Evolutionary conservation across 495 filamentous ascomycete genomes (phyloP).

Genomic region (Talaromyces wortmannii): DNA sequence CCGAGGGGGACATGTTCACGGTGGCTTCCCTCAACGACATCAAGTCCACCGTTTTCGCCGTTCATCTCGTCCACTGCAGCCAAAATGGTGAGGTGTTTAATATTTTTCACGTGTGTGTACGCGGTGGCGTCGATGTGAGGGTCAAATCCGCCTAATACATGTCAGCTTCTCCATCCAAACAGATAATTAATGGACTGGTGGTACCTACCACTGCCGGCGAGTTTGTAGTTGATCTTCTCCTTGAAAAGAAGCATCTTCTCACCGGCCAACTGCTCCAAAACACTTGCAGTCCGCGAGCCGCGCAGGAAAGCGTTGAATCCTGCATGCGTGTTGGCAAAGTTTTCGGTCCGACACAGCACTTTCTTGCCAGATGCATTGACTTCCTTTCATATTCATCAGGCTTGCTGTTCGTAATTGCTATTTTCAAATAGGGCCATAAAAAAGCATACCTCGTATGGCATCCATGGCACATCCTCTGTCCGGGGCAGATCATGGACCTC

Average conservation of each 20-base stretch:
- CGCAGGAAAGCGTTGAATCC: slow-evolving; percentile 33
- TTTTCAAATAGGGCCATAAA: neutral
- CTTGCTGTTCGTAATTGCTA: neutral
- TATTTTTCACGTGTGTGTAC: slow-evolving; percentile 39
- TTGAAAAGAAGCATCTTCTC: slow-evolving; percentile 44
- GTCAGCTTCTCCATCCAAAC: neutral
- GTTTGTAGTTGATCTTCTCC: slow-evolving; percentile 42
- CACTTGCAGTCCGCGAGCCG: slow-evolving; percentile 23
- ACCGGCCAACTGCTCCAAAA: slow-evolving; percentile 27
- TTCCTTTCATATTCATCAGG: slow-evolving; percentile 11
- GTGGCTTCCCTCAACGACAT: slow-evolving; percentile 37
- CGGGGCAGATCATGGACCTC: slow-evolving; percentile 34
- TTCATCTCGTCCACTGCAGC: slow-evolving; percentile 34
- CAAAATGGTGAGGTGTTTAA: slow-evolving; percentile 38
- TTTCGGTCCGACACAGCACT: slow-evolving; percentile 39
- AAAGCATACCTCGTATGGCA: slow-evolving; percentile 33
- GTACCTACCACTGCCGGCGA: slow-evolving; percentile 26
- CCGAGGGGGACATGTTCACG: slow-evolving; percentile 29
- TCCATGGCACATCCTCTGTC: slow-evolving; percentile 28
- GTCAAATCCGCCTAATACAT: slow-evolving; percentile 24
- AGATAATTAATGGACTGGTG: neutral
- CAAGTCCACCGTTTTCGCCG: slow-evolving; percentile 32
- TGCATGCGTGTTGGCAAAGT: slow-evolving; percentile 36
- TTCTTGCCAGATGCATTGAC: slow-evolving; percentile 30
- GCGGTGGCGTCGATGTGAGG: slow-evolving; percentile 41